These are phyloP conservation scores for Acanthochlamys bracteata DNA, from an alignment of 106 monocot genomes.

Conservation along the genomic window DNA sequence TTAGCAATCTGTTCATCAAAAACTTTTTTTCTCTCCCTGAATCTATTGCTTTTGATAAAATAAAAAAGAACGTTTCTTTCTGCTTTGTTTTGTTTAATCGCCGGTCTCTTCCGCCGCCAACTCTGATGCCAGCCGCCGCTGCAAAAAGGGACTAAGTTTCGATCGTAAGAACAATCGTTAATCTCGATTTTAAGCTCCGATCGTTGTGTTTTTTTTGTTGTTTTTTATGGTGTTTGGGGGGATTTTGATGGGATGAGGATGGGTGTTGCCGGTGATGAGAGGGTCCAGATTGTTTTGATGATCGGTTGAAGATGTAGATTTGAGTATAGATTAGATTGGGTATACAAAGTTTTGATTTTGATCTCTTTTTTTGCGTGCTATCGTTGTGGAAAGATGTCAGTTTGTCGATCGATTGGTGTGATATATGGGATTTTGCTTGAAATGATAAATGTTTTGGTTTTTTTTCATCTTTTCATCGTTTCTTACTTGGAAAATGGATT, in stretches of 20 bases:
- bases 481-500: too few species aligned
- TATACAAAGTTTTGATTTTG: conserved; percentile 1
- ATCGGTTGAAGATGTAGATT: not conserved
- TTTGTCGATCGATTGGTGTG: conserved; percentile 1
- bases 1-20: too few species aligned
- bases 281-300: not conserved
- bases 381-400: not conserved
- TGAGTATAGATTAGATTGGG: not conserved
- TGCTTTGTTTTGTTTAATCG: not conserved
- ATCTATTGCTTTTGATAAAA: too few species aligned
- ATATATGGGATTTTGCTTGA: conserved; percentile 3
- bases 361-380: conserved; percentile 4
- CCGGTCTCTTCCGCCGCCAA: not conserved
- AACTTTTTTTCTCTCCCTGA: too few species aligned
- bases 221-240: not conserved
- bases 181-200: conserved; percentile 3
- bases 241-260: not conserved
- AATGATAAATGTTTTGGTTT: not conserved
- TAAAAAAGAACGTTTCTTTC: too few species aligned
- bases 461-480: too few species aligned
- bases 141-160: not conserved
- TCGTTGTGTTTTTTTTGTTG: conserved; percentile 2
- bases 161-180: conserved; percentile 15
- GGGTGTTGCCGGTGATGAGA: not conserved
- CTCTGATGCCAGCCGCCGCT: not conserved